Evolutionary conservation across 73 alveolate species (phyloP).

Genomic region (Halteria grandinella): DNA sequence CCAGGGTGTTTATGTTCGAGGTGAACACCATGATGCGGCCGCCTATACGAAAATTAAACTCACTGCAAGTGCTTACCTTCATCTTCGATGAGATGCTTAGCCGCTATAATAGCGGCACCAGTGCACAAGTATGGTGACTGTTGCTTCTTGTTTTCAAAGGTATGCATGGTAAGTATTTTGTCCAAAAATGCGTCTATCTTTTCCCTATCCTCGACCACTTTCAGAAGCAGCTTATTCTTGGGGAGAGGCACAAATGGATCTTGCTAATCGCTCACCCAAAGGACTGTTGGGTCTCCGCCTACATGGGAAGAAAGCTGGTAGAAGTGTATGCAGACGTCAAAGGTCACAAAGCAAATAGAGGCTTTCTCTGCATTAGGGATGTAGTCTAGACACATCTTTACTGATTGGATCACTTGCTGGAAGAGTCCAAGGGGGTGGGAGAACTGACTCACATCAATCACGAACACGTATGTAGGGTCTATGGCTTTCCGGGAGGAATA

Average conservation of each 20-base stretch:
- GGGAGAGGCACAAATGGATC: conserved; percentile 88
- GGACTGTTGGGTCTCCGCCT: conserved; percentile 66
- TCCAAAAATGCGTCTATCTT: conserved; percentile 73
- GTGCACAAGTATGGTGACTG: conserved; percentile 39
- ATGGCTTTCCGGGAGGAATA: conserved; percentile 35
- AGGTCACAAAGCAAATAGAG: conserved; percentile 72
- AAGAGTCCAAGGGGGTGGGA: conserved; percentile 67
- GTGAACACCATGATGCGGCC: conserved; percentile 59
- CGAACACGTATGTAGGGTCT: conserved; percentile 57
- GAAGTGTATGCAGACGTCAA: conserved; percentile 68
- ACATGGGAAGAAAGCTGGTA: conserved; percentile 66
- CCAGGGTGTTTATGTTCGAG: conserved; percentile 8
- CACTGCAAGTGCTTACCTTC: conserved; percentile 21
- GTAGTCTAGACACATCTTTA: conserved; percentile 66
- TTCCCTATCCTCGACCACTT: conserved; percentile 72
- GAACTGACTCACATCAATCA: conserved; percentile 70
- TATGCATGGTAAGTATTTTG: conserved; percentile 58
- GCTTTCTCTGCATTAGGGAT: conserved; percentile 78
- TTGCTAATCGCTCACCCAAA: conserved; percentile 62
- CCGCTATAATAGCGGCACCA: conserved; percentile 58
- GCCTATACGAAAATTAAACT: conserved; percentile 8
- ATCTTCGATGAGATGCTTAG: conserved; percentile 24
- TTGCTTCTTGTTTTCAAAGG: conserved; percentile 10
- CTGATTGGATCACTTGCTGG: conserved; percentile 49
- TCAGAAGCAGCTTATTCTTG: conserved; percentile 63